Evolutionary conservation across 495 filamentous ascomycete genomes (phyloP), one percentile per base, ranked within the genome.

Genomic region (Penicillium canariense): DNA sequence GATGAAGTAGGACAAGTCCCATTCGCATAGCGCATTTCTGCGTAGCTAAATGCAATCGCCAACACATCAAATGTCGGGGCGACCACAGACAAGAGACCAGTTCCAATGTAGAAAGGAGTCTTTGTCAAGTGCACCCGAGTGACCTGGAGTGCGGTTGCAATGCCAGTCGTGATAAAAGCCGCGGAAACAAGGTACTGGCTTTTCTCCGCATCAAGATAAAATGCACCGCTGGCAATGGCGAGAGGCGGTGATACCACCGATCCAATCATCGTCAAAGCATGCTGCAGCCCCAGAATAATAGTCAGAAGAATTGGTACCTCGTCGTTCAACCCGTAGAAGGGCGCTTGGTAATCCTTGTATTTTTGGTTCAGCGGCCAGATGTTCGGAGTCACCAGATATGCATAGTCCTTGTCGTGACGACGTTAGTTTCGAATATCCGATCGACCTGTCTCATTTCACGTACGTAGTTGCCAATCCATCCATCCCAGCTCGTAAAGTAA

Each of bases 271-370:
- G 80, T 71, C 25, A 83, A 62, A 35, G 80, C 79, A 60, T 88
- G 85, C 55, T 88, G 85, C 39, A 87, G 80, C 20, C 85, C 85
- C 12, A 87, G 72, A 6, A 88, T 68, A 2, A 91, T 73, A 4
- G 85, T 87, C 12, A 95, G 69, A 5, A 94, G 59, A 22, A 93
- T 81, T 10, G 90, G 89, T 79, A 94, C 87, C 20, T 75, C 74
- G 62, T 92, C 88, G 60, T 94, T 80, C 23, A 93, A 81, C 18
- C 89, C 90, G 62, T 91, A 93, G 70, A 94, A 93, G 9, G 90
- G 89, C n/a, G 87, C 81, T 56, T 67, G 26, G 73, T 77, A 63
- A 71, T 71, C 45, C 71, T 76, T 27, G 79, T 68, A 73, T 79
- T 86, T 66, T 72, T 79, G 81, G 89, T 84, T 77, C 86, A 94